Conservation (phyloP, 768 basidiomycete genomes). For the Lactarius sanguifluus region DNA sequence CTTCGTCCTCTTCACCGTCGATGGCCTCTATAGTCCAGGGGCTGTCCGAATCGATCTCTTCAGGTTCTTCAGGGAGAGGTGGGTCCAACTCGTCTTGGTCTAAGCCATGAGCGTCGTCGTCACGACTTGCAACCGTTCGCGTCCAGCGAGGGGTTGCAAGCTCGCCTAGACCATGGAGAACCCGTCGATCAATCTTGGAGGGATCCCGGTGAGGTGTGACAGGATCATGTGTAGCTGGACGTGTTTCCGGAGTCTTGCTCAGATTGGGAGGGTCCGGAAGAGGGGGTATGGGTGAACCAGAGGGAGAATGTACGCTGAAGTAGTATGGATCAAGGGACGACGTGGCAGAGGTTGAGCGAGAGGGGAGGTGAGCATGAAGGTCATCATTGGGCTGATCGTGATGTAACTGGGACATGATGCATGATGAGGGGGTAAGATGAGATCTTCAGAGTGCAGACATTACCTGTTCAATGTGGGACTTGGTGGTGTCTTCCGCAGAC, state of each 20-base stretch:
- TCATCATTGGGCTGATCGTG: constrained; percentile 45
- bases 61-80: constrained; percentile 36
- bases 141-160: constrained; percentile 95
- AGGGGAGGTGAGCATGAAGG: constrained; percentile 40
- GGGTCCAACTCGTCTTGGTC: constrained; percentile 37
- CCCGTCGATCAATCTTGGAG: constrained; percentile 77
- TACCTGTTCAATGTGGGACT: constrained; percentile 24
- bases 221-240: constrained; percentile 46
- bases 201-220: constrained; percentile 76
- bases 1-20: constrained; percentile 69
- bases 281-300: constrained; percentile 62
- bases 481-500: constrained; percentile 26
- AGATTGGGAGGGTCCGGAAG: constrained; percentile 38
- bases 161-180: constrained; percentile 93
- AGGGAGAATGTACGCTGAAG: constrained; percentile 69
- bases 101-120: constrained; percentile 36
- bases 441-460: constrained; percentile 13
- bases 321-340: constrained; percentile 90
- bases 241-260: constrained; percentile 64
- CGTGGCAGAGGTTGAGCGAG: constrained; percentile 71
- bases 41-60: constrained; percentile 65
- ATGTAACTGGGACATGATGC: constrained; percentile 41
- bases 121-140: constrained; percentile 45
- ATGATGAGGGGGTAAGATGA: constrained; percentile 16
- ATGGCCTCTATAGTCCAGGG: constrained; percentile 89